Evolutionary conservation across 306 rosid genomes (phyloP), one percentile per base, ranked within the genome.

Genomic region (Gastrolobium villosum): DNA sequence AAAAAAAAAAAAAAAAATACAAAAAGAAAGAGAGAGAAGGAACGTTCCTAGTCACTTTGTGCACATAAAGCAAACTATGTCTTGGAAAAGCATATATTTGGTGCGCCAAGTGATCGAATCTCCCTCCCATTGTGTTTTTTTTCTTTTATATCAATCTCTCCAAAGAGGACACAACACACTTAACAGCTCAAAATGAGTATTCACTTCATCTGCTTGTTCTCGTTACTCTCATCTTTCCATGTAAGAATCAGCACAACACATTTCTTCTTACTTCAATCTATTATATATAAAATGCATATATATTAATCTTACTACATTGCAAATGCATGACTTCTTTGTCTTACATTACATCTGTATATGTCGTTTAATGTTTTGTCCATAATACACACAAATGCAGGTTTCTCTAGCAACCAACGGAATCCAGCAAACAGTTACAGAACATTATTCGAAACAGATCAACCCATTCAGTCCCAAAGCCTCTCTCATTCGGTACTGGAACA

Each of bases 381-480:
- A 15, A 15, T 65, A 10, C 10, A 43, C 11, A 28, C 26, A 8
- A 34, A 43, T 77, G 80, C 90, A 92, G 92, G 88, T 80, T 84
- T 86, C 79, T 34, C 49, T 8, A 39, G 84, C 85, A 63, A 72
- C 26, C 5, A 66, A 13, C 41, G 84, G 34, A 77, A 14, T 50
- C 30, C 3, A 20, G 6, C 72, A 11, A 44, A 43, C 57, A n/a
- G n/a, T n/a, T n/a, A n/a, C n/a, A 13, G 74, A 35, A 35, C 67
- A 8, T 4, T 0, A 67, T n/a, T 15, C 67, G 15, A 52, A 45
- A 14, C n/a, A 78, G 26, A 14, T 56, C 1, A 91, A 91, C 81
- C 99, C 99, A 4, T 92, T 92, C 65, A 87, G 88, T 10, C 89
- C 96, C 26, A 94, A 75, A 86, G 94, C 97, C 32, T 88, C 92